phyloP scores from a whole-genome alignment of 2,329 filamentous ascomycete genomes.

The Trichophyton schoenleinii region DNA sequence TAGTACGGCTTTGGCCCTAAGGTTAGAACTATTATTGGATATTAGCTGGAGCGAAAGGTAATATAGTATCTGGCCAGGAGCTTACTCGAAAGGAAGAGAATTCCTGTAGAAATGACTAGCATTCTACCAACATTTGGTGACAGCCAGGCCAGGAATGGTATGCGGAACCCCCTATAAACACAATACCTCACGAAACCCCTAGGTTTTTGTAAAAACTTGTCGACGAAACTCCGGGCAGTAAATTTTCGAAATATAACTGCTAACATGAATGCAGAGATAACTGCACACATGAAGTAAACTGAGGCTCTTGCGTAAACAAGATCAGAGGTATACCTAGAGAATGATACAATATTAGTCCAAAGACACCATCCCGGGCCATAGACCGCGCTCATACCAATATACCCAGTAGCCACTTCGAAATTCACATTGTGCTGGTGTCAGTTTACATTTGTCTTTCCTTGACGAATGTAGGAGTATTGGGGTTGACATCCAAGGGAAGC shows the following conservation, averaged over 20 bases:
- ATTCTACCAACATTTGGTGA: background rate
- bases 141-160: background rate
- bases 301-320: conserved; percentile 42
- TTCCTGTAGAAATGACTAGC: background rate
- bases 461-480: conserved; percentile 19
- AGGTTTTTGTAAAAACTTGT: background rate
- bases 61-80: background rate
- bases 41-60: background rate
- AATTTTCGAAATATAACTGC: conserved; percentile 21
- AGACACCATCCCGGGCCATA: background rate
- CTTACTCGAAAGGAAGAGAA: background rate
- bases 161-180: background rate
- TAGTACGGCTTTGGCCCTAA: conserved; percentile 43
- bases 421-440: conserved; percentile 19
- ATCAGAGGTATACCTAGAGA: conserved; percentile 41
- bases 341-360: background rate
- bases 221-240: background rate
- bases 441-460: conserved; percentile 14
- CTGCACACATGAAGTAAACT: conserved; percentile 40
- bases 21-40: conserved; percentile 29
- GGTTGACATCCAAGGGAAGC: conserved; percentile 12
- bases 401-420: conserved; percentile 16
- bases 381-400: conserved; percentile 16
- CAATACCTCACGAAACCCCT: background rate
- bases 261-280: conserved; percentile 39